Evolutionary conservation across 1,139 yeast genomes (phyloP), one percentile per base, ranked within the genome.

Genomic region (Geotrichum armillariae): DNA sequence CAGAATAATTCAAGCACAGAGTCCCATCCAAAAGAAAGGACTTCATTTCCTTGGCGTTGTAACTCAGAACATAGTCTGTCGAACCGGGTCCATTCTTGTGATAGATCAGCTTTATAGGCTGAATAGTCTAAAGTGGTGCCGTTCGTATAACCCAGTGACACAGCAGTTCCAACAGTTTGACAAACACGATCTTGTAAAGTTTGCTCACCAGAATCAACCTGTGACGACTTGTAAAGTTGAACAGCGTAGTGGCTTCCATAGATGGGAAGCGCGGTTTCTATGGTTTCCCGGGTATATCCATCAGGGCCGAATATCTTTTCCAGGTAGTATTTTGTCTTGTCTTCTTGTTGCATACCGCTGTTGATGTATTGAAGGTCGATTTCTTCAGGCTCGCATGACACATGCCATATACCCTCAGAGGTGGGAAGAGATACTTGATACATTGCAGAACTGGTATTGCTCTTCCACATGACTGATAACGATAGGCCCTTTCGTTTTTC

Each of bases 51-150:
- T 46, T 75, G 74, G 48, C 77, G 81, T 53, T 75, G 77, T 51
- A 85, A 74, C 60, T 88, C 95, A 52, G 78, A 81, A 62, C 91
- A 83, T 32, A 85, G 68, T 2, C 83, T 73, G 52, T 78, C 79
- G 50, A 85, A 75, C 55, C 80, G 77, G 44, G 74, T 68, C 89
- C 91, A 84, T 54, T 76, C 77, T 35, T 63, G 66, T 33, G 65
- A 64, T 20, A 73, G 49, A 18, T 66, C 65, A 1, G 60, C 49
- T 25, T 62, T 62, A 52, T 66, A 66, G 11, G 62, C 60, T n/a
- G 50, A 38, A 41, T 50, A 59, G 36, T 60, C 61, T 4, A 52
- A 31, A 7, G 47, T 12, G 17, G 38, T 32, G 34, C 37, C 29
- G 16, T 39, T 37, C 18, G 47, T 29, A 23, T 45, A 27, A 31